These are phyloP conservation scores for Phytopythium aichiense DNA, from an alignment of 352 stramenopile genomes.

Conservation along the genomic window DNA sequence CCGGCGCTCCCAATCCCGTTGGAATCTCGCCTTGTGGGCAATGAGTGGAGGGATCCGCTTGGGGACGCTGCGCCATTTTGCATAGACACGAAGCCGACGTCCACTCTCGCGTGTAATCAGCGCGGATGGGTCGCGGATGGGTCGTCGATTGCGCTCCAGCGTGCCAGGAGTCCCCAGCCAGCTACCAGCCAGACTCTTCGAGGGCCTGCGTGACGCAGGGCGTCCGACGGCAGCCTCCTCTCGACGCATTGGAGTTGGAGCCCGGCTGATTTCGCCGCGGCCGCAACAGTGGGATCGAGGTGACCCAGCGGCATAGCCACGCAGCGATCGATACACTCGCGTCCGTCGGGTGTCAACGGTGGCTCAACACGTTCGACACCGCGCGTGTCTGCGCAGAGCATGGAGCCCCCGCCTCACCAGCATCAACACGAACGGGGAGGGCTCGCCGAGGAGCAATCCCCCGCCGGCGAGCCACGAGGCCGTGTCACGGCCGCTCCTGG, in stretches of 20 bases:
- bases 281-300: background rate
- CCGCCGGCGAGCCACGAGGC: background rate
- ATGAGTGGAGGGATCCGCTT: background rate
- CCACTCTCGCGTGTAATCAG: background rate
- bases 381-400: background rate
- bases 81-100: background rate
- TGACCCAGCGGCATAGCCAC: conserved; percentile 4
- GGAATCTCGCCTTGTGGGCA: background rate
- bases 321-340: background rate
- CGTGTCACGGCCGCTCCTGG: background rate
- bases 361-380: background rate
- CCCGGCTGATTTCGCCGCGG: background rate
- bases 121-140: background rate
- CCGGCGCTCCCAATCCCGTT: background rate
- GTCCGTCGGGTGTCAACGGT: background rate
- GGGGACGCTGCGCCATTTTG: background rate
- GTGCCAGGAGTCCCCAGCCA: too few species aligned
- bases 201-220: too few species aligned
- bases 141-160: too few species aligned
- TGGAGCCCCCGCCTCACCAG: background rate
- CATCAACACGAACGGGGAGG: background rate
- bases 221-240: too few species aligned
- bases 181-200: too few species aligned
- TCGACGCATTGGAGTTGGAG: background rate
- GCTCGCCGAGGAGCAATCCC: background rate